Evolutionary conservation across 2,329 filamentous ascomycete species (phyloP).

Genomic region (Mycosphaerella sp.): DNA sequence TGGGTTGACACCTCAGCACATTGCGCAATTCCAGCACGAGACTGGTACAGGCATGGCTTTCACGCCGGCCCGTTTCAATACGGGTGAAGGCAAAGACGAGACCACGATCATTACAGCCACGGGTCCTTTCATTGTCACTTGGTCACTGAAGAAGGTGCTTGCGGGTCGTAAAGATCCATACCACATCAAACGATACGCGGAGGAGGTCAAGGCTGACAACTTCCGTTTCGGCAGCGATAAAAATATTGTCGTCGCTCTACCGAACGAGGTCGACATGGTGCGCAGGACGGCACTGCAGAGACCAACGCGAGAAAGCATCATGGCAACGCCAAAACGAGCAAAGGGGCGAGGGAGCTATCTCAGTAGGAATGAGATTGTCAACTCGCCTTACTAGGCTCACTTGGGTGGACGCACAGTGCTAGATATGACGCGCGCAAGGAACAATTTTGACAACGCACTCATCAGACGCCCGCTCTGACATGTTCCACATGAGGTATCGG

Average conservation of each 20-base stretch:
- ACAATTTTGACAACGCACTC: too few species aligned
- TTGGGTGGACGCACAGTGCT: background rate
- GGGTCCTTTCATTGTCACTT: constrained; percentile 93
- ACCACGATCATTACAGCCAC: constrained; percentile 96
- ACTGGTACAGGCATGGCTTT: constrained; percentile 81
- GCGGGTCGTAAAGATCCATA: constrained; percentile 79
- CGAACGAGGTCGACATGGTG: constrained; percentile 98
- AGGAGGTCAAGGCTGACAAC: constrained; percentile 96
- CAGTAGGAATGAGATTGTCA: constrained; percentile 75
- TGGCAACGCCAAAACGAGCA: constrained; percentile 38
- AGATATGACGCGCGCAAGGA: background rate
- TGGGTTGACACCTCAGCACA: constrained; percentile 80
- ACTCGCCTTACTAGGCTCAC: constrained; percentile 53
- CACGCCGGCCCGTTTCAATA: constrained; percentile 90
- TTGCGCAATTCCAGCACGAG: constrained; percentile 96
- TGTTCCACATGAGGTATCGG: too few species aligned
- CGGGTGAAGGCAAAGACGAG: constrained; percentile 68
- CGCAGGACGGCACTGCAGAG: constrained; percentile 76
- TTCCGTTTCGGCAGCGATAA: constrained; percentile 97
- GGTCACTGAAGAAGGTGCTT: constrained; percentile 87
- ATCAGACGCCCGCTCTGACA: too few species aligned
- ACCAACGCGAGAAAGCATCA: constrained; percentile 87
- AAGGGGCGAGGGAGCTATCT: constrained; percentile 58
- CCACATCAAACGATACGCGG: constrained; percentile 90
- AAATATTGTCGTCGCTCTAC: constrained; percentile 94